Evolutionary conservation across 345 rosid species (phyloP).

Genomic region (Bretschneidera sinensis): DNA sequence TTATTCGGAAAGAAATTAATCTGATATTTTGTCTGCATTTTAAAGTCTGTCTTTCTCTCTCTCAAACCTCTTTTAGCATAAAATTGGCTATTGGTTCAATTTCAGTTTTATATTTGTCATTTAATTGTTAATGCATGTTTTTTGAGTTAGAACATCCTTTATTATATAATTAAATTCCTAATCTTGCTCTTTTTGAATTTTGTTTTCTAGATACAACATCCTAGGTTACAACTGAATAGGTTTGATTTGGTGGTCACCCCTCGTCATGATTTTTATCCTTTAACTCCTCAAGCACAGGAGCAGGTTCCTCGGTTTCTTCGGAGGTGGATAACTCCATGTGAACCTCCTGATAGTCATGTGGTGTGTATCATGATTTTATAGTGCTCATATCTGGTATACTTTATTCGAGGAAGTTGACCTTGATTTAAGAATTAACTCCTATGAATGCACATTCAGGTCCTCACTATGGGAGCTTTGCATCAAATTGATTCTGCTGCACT

Average conservation of each 20-base stretch:
- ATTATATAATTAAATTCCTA: not conserved
- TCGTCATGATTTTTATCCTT: slow-evolving; percentile 83
- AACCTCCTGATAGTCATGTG: slow-evolving; percentile 73
- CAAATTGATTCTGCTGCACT: slow-evolving; percentile 81
- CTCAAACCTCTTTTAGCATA: not conserved
- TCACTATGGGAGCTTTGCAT: slow-evolving; percentile 86
- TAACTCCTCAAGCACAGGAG: slow-evolving; percentile 70
- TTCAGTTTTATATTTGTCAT: not conserved
- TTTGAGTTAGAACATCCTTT: not conserved
- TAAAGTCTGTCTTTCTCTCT: too few relatives aligned
- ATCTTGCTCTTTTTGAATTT: not conserved
- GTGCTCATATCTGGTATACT: not conserved
- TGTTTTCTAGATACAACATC: slow-evolving; percentile 74
- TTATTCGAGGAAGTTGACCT: too few relatives aligned
- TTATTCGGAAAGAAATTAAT: too few relatives aligned
- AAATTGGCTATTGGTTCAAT: not conserved
- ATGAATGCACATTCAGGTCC: slow-evolving; percentile 49
- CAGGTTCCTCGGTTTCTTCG: slow-evolving; percentile 72
- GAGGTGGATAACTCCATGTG: slow-evolving; percentile 78
- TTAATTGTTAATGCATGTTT: not conserved
- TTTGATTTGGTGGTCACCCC: slow-evolving; percentile 97
- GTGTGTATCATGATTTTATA: slow-evolving; percentile 38
- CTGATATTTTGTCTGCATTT: too few relatives aligned
- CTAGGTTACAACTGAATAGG: slow-evolving; percentile 74
- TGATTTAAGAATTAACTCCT: slow-evolving; percentile 12